Evolutionary conservation across 2,329 filamentous ascomycete genomes (phyloP).

Genomic region (Fusarium sp.): DNA sequence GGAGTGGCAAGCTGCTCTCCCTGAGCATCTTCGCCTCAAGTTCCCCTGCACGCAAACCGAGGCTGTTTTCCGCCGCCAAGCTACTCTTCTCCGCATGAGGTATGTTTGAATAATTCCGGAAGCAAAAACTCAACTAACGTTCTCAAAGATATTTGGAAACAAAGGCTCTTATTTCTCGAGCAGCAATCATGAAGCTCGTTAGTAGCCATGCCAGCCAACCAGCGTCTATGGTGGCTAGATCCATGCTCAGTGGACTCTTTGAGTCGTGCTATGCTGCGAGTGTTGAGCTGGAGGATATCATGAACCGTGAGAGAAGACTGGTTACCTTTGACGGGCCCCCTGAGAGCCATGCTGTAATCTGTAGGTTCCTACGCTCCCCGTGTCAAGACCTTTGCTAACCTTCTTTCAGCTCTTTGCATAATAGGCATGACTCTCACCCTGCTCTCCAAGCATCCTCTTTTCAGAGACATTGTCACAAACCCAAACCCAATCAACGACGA

Average conservation of each 20-base stretch:
- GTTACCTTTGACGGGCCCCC: slow-evolving; percentile 37
- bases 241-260: slow-evolving; percentile 34
- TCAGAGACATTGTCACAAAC: slow-evolving; percentile 34
- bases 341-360: slow-evolving; percentile 35
- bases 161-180: slow-evolving; percentile 36
- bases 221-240: slow-evolving; percentile 25
- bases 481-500: slow-evolving; percentile 32
- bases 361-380: slow-evolving; percentile 13
- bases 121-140: background rate
- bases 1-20: slow-evolving; percentile 36
- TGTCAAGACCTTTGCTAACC: slow-evolving; percentile 10
- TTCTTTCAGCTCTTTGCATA: slow-evolving; percentile 30
- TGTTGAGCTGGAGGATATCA: slow-evolving; percentile 39
- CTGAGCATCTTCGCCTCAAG: slow-evolving; percentile 35
- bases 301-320: slow-evolving; percentile 37
- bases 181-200: slow-evolving; percentile 39
- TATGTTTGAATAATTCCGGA: background rate
- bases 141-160: slow-evolving; percentile 36
- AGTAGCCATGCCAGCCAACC: slow-evolving; percentile 13
- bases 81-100: slow-evolving; percentile 39
- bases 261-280: slow-evolving; percentile 39
- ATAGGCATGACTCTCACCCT: slow-evolving; percentile 41
- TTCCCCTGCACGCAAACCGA: slow-evolving; percentile 31
- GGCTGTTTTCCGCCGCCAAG: slow-evolving; percentile 37
- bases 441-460: slow-evolving; percentile 37